These are phyloP conservation scores for Ascochyta viciae-villosae DNA, from an alignment of 2,329 filamentous ascomycete species.

Conservation along the genomic window DNA sequence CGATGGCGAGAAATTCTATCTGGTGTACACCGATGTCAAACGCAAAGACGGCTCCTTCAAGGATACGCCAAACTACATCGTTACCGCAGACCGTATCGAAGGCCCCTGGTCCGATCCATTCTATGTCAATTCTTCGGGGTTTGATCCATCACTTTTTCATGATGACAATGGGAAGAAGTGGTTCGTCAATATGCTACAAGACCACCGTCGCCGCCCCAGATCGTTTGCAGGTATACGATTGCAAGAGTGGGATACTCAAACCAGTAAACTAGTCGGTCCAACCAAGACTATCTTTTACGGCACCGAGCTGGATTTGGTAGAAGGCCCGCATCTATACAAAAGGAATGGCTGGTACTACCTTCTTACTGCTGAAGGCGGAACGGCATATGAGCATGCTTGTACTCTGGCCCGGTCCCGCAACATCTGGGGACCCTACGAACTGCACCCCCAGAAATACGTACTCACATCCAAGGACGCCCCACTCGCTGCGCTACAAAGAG, in stretches of 20 bases:
- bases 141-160: conserved; percentile 60
- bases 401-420: conserved; percentile 50
- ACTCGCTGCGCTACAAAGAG: conserved; percentile 40
- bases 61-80: conserved; percentile 69
- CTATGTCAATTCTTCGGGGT: conserved; percentile 67
- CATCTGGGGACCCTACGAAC: conserved; percentile 53
- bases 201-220: conserved; percentile 42
- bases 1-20: conserved; percentile 66
- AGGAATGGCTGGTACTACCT: conserved; percentile 48
- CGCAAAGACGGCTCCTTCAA: conserved; percentile 72
- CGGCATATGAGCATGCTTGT: conserved; percentile 49
- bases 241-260: conserved; percentile 63
- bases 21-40: conserved; percentile 72
- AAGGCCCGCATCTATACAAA: conserved; percentile 48
- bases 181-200: conserved; percentile 49
- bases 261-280: conserved; percentile 62
- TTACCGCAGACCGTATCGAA: conserved; percentile 58
- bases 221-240: conserved; percentile 64
- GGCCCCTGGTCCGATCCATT: conserved; percentile 69
- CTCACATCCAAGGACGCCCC: conserved; percentile 50
- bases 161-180: conserved; percentile 48
- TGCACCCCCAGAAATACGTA: conserved; percentile 51
- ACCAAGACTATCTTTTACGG: conserved; percentile 61
- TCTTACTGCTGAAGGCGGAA: conserved; percentile 50
- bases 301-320: conserved; percentile 58